These are phyloP conservation scores for Clarireedia homoeocarpa DNA, from an alignment of 2,329 filamentous ascomycete species.

Conservation along the genomic window DNA sequence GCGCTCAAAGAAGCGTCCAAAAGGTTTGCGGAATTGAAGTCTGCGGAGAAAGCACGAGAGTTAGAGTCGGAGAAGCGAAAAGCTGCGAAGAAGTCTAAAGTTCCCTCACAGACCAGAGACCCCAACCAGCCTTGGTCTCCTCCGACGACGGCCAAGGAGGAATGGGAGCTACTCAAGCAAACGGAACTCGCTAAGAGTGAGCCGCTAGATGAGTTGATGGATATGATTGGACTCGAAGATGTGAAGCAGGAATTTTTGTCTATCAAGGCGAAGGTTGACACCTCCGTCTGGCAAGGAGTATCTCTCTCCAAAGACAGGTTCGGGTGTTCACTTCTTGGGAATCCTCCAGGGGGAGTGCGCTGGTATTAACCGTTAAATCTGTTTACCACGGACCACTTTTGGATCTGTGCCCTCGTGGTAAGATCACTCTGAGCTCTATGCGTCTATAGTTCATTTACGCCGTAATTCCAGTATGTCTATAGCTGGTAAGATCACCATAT, in stretches of 20 bases:
- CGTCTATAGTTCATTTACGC: too few relatives aligned
- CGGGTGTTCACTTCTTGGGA: constrained; percentile 53
- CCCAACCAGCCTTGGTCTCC: neutral
- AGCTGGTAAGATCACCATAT: too few relatives aligned
- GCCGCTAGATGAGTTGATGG: constrained; percentile 56
- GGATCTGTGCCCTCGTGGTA: too few relatives aligned
- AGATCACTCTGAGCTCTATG: too few relatives aligned
- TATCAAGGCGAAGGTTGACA: constrained; percentile 58
- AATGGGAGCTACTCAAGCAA: constrained; percentile 57
- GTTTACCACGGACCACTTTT: too few relatives aligned
- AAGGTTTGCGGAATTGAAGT: constrained; percentile 6
- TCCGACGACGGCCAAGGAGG: constrained; percentile 31
- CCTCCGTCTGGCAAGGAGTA: constrained; percentile 46
- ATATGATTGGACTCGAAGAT: constrained; percentile 61
- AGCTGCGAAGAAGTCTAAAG: too few relatives aligned
- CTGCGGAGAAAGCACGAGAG: neutral
- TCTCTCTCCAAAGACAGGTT: constrained; percentile 52
- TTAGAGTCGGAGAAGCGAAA: too few relatives aligned
- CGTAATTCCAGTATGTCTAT: too few relatives aligned
- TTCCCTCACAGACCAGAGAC: neutral
- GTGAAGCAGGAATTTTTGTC: constrained; percentile 57
- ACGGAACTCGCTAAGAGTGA: constrained; percentile 42
- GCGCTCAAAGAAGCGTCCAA: constrained; percentile 31
- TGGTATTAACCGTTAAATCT: too few relatives aligned
- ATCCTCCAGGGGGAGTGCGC: too few relatives aligned